These are phyloP conservation scores for Citrus mangshanensis DNA, from an alignment of 345 rosid genomes.

Conservation along the genomic window DNA sequence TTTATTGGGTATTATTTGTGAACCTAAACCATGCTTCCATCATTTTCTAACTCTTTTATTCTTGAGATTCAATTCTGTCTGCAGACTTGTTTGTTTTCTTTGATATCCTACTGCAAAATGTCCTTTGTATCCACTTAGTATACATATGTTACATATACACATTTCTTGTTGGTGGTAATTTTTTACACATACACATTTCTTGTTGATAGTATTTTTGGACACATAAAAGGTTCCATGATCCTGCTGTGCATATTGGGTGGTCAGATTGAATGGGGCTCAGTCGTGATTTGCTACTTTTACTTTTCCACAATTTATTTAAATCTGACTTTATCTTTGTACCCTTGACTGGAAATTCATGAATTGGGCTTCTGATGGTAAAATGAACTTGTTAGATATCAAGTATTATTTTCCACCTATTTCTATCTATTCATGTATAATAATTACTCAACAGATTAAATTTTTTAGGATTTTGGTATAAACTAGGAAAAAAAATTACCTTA, in stretches of 20 bases:
- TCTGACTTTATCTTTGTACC: background rate
- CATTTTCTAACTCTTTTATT: background rate
- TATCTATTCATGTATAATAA: no score
- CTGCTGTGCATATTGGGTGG: background rate
- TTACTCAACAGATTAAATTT: background rate
- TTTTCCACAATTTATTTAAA: background rate
- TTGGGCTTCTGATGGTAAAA: background rate
- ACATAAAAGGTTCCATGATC: background rate
- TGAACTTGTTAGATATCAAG: background rate
- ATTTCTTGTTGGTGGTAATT: background rate
- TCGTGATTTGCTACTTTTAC: background rate
- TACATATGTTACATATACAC: background rate
- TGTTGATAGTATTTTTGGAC: background rate
- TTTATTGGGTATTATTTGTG: constrained; percentile 54
- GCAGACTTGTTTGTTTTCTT: background rate
- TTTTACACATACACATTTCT: background rate
- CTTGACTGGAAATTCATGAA: background rate
- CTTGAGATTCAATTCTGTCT: background rate
- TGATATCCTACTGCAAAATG: background rate
- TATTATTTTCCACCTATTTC: background rate
- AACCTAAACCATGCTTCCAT: constrained; percentile 1
- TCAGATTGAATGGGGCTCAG: background rate
- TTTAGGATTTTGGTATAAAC: background rate
- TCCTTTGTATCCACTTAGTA: background rate
- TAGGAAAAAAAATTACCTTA: background rate